A percentile compares a stretch with the other conserved stretches of the same genome.
Conservation (phyloP, 1,284 basidiomycete species). For the Hortiboletus rubellus region DNA sequence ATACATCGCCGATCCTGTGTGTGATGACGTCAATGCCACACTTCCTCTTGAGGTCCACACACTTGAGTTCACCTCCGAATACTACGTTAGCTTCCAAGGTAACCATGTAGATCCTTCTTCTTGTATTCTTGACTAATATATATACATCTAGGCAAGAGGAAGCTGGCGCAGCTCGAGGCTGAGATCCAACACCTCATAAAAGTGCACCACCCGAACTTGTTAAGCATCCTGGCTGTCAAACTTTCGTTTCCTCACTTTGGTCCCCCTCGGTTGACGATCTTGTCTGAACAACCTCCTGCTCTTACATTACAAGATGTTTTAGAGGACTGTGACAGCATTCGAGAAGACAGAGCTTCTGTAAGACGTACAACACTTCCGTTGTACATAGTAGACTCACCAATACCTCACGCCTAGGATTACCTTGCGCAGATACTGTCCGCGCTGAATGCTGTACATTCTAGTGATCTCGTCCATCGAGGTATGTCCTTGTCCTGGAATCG, state of each 20-base stretch:
- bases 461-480: conserved; percentile 67
- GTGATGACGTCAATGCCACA: conserved; percentile 55
- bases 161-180: conserved; percentile 62
- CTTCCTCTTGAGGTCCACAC: conserved; percentile 66
- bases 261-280: conserved; percentile 56
- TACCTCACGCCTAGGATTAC: conserved; percentile 54
- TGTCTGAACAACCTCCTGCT: conserved; percentile 64
- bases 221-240: conserved; percentile 65
- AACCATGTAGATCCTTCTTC: background rate
- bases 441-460: conserved; percentile 61
- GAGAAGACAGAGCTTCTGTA: conserved; percentile 67
- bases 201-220: conserved; percentile 61
- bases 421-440: conserved; percentile 66
- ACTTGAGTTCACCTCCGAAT: conserved; percentile 62
- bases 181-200: conserved; percentile 62
- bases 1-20: conserved; percentile 71
- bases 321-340: conserved; percentile 62
- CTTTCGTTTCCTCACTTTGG: conserved; percentile 50
- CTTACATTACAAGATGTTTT: conserved; percentile 67
- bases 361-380: conserved; percentile 18
- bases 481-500: background rate
- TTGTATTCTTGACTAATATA: background rate
- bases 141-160: conserved; percentile 49
- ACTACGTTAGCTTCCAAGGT: conserved; percentile 68
- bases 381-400: background rate